Evolutionary conservation across 257 asterid species (phyloP).

Genomic region (Scutellaria minor): DNA sequence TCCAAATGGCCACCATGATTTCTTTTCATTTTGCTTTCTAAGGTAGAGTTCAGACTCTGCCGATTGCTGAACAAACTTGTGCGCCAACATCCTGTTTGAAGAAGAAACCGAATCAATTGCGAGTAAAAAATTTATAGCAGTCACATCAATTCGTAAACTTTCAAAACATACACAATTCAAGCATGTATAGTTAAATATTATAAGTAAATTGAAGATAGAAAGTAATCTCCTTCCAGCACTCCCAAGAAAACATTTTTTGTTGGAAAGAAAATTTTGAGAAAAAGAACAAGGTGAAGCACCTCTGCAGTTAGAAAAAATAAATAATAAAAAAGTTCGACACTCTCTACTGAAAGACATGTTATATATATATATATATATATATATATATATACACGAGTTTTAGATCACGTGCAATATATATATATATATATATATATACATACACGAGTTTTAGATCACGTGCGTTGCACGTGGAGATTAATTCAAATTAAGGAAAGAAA

Average conservation of each 20-base stretch:
- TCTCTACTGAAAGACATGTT: constrained; percentile 10
- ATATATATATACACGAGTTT: no score
- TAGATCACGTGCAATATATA: no score
- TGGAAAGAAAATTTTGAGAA: not conserved
- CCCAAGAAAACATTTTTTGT: constrained; percentile 2
- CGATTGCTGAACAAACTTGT: constrained; percentile 89
- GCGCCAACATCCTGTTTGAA: constrained; percentile 92
- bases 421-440: no score
- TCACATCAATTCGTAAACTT: constrained; percentile 13
- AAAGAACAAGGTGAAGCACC: constrained; percentile 23
- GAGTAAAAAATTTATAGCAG: constrained; percentile 28
- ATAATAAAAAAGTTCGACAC: not conserved
- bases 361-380: no score
- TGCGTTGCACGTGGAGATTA: no score
- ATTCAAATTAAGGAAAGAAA: no score
- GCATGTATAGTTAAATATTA: not conserved
- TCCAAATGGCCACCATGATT: constrained; percentile 97
- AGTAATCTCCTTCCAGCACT: constrained; percentile 29
- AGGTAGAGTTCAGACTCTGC: constrained; percentile 57
- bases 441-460: no score
- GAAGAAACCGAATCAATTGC: constrained; percentile 26
- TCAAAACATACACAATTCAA: constrained; percentile 21
- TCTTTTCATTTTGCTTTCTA: constrained; percentile 62
- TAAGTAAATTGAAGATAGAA: constrained; percentile 17
- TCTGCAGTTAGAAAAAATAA: not conserved